Evolutionary conservation across 352 stramenopile genomes (phyloP), one percentile per base, ranked within the genome.

Genomic region (Globisporangium rhizosaccharum): DNA sequence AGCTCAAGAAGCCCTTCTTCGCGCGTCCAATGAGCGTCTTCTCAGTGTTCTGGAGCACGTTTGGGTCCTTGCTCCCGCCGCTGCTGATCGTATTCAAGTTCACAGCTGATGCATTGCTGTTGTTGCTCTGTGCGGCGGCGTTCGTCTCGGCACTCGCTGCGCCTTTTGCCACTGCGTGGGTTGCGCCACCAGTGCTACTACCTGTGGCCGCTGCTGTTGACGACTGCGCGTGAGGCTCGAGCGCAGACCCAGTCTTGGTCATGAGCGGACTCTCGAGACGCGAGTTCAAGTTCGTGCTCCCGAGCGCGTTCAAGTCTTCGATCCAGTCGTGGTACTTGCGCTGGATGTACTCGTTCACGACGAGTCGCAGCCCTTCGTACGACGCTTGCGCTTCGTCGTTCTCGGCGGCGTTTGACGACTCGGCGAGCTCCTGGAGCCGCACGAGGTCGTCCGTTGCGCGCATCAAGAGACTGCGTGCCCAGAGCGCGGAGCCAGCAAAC

Each of bases 241-340:
- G 47, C n/a, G 73, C 53, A 7, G 63, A 68, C 2, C 66, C 75
- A 5, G 66, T 81, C 62, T 94, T 94, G 1, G 79, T 92, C 87
- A 96, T 95, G 33, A 96, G 67, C 20, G 87, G 87, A 44, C 83
- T 94, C 53, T 96, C 87, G 20, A 96, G 66, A 48, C 85, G 67
- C 18, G 83, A 92, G 54, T 81, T 88, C 57, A 94, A 60, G 48
- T 92, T 94, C 1, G 73, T 76, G 50, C 79, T 88, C 2, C 85
- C 82, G 3, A 94, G 71, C 26, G 72, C 67, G 59, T 94, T 92
- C 49, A 97, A 64, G 42, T 94, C 82, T 72, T 92, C 83, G 48
- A 96, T 90, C 87, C 87, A 97, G 53, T 96, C 85, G 68, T 94
- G 82, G 54, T 95, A 96, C 59, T 96, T 96, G 10, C 84, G 81